Evolutionary conservation across 768 basidiomycete genomes (phyloP).

Genomic region (Russula vinacea): DNA sequence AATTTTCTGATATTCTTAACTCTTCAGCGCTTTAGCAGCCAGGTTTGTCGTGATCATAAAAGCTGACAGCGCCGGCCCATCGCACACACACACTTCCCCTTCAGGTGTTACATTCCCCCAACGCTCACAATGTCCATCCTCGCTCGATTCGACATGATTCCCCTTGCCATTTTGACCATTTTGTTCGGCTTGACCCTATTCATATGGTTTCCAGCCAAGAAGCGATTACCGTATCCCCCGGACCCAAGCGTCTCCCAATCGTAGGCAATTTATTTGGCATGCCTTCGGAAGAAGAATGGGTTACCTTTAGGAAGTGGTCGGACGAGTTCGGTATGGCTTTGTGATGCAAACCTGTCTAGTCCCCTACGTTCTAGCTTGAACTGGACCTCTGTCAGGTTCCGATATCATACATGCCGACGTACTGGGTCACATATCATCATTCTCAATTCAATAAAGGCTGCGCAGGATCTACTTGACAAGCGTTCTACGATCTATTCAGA

Average conservation of each 20-base stretch:
- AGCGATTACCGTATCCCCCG: conserved; percentile 11
- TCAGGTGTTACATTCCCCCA: background rate
- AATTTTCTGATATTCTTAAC: background rate
- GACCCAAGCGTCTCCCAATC: conserved; percentile 29
- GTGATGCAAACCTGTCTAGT: too few relatives aligned
- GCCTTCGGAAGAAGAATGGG: conserved; percentile 26
- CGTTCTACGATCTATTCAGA: conserved; percentile 31
- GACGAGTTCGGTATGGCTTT: conserved; percentile 27
- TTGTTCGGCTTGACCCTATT: background rate
- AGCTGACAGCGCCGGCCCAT: background rate
- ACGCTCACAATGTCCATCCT: background rate
- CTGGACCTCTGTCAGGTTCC: background rate
- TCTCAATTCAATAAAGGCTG: conserved; percentile 31
- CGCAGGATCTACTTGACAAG: conserved; percentile 33
- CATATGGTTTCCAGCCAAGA: background rate
- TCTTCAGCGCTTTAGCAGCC: background rate
- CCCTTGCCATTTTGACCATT: background rate
- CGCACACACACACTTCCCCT: background rate
- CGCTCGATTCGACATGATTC: background rate
- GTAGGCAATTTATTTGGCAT: conserved; percentile 30
- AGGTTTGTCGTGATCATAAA: background rate
- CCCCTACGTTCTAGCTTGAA: background rate
- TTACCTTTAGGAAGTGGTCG: conserved; percentile 26
- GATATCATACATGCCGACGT: conserved; percentile 31
- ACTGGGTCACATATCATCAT: conserved; percentile 29